Conservation (phyloP, 805 yeast species). For the Suhomyces sp. region DNA sequence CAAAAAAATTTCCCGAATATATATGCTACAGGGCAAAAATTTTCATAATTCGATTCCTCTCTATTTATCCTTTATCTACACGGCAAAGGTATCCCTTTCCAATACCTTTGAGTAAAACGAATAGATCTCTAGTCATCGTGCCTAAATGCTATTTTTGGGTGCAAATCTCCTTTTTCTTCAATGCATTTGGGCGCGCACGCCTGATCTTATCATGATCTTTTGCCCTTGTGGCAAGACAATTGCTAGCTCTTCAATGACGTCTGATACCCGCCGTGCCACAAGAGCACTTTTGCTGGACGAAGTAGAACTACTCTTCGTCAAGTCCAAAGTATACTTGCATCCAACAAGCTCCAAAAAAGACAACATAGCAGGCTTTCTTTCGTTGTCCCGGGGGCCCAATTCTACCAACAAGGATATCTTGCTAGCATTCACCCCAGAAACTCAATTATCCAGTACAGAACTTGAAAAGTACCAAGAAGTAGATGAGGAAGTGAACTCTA, state of each 20-base stretch:
- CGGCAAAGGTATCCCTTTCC: too few species aligned
- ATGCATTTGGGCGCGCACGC: not conserved
- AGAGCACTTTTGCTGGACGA: slow-evolving; percentile 20
- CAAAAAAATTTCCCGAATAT: too few species aligned
- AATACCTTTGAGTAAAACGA: too few species aligned
- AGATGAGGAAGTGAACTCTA: slow-evolving; percentile 19
- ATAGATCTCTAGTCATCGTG: too few species aligned
- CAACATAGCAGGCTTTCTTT: slow-evolving; percentile 75
- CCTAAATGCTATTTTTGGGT: not conserved
- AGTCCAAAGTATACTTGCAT: slow-evolving; percentile 79
- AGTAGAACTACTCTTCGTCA: slow-evolving; percentile 50
- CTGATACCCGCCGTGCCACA: not conserved
- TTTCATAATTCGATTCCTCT: too few species aligned
- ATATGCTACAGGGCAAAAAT: too few species aligned
- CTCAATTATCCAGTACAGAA: slow-evolving; percentile 45
- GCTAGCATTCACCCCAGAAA: slow-evolving; percentile 69
- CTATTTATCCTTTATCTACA: too few species aligned
- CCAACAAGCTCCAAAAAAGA: slow-evolving; percentile 72
- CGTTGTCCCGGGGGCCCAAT: slow-evolving; percentile 54
- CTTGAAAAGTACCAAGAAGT: slow-evolving; percentile 49
- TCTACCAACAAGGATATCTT: slow-evolving; percentile 53
- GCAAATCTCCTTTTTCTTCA: not conserved
- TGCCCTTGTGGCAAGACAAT: not conserved
- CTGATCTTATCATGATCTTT: not conserved
- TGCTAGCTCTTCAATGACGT: not conserved